These are phyloP conservation scores for Fragaria nilgerrensis DNA, from an alignment of 306 rosid genomes.

Conservation along the genomic window DNA sequence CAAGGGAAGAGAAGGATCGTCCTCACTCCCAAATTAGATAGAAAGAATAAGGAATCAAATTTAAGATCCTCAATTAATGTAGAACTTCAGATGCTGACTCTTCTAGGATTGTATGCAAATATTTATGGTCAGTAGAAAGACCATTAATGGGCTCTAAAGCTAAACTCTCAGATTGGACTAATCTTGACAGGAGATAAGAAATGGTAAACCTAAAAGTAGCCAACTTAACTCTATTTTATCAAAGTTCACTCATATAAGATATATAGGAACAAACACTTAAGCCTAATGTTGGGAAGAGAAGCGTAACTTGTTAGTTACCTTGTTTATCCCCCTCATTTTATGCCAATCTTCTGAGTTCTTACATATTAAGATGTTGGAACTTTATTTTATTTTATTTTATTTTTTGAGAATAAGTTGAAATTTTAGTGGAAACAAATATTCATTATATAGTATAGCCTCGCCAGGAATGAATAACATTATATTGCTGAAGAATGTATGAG, in stretches of 20 bases:
- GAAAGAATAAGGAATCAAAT: neutral
- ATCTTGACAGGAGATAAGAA: neutral
- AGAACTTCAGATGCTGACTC: neutral
- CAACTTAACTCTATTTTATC: neutral
- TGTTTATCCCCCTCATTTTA: neutral
- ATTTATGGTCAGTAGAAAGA: neutral
- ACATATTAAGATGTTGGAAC: neutral
- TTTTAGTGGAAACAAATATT: neutral
- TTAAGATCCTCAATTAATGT: neutral
- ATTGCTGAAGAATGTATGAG: neutral
- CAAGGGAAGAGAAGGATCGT: neutral
- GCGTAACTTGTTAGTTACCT: neutral
- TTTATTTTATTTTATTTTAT: no score
- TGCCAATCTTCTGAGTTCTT: neutral
- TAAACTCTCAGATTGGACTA: neutral
- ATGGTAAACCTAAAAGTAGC: neutral
- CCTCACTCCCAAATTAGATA: neutral
- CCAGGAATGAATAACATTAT: neutral
- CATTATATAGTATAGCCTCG: neutral
- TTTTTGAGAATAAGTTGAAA: neutral
- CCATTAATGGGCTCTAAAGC: neutral
- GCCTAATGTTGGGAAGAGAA: neutral
- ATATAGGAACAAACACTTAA: neutral
- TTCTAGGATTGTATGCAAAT: neutral
- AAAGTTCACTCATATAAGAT: neutral